phyloP scores from a whole-genome alignment of 345 rosid species.

The Syzygium oleosum region DNA sequence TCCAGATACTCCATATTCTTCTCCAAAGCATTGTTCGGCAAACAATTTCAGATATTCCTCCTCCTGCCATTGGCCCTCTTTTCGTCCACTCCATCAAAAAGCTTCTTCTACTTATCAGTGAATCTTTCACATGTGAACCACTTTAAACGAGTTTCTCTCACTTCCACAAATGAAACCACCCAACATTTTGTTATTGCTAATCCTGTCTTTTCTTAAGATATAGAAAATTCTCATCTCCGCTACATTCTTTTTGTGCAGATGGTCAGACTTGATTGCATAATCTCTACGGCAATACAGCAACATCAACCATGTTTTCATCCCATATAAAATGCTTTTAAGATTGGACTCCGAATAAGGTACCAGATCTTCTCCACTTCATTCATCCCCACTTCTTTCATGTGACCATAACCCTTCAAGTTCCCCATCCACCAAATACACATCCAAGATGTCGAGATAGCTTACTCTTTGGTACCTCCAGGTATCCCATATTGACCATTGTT shows the following conservation, averaged over 20 bases:
- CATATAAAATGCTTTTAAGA: background rate
- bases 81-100: background rate
- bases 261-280: background rate
- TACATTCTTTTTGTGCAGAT: background rate
- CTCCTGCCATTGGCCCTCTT: background rate
- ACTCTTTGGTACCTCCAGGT: background rate
- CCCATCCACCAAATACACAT: background rate
- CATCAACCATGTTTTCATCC: background rate
- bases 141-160: background rate
- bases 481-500: background rate
- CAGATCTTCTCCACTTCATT: background rate
- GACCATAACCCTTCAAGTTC: background rate
- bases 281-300: background rate
- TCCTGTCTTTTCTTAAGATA: background rate
- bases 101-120: background rate
- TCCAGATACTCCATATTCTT: background rate
- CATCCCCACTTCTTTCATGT: background rate
- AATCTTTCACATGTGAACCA: background rate
- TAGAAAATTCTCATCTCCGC: background rate
- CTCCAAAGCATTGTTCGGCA: background rate
- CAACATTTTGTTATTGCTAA: background rate
- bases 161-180: background rate
- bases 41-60: background rate
- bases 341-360: background rate
- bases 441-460: background rate